Percentiles rank a stretch among this genome's conserved stretches.
These are phyloP conservation scores for Apiotrichum gracile DNA, from an alignment of 1,284 basidiomycete species.

Conservation along the genomic window DNA sequence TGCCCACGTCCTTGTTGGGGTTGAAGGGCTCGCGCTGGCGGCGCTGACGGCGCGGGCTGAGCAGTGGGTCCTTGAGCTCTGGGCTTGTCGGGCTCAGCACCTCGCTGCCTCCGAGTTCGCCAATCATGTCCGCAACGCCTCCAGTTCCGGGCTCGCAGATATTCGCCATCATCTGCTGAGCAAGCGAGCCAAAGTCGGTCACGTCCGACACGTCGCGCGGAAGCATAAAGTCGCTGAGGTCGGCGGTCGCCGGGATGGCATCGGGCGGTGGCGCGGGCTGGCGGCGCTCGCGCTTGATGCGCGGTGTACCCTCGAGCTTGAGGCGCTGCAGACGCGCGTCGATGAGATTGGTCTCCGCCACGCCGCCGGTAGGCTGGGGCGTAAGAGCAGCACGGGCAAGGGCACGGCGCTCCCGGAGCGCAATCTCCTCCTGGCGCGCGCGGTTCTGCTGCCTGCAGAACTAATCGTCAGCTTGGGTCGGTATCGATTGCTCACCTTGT, in stretches of 20 bases:
- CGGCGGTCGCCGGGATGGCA: conserved; percentile 44
- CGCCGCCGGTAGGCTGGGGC: conserved; percentile 41
- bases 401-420: conserved; percentile 31
- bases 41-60: neutral
- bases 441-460: conserved; percentile 77
- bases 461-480: conserved; percentile 46
- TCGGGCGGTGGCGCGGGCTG: conserved; percentile 43
- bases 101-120: neutral
- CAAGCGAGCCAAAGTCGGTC: conserved; percentile 34
- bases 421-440: conserved; percentile 49
- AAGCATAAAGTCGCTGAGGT: conserved; percentile 49
- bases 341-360: conserved; percentile 55
- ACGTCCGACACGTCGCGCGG: conserved; percentile 34
- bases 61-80: neutral
- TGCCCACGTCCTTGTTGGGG: neutral
- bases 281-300: conserved; percentile 47
- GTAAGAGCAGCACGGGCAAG: conserved; percentile 40
- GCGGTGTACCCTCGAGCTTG: conserved; percentile 59
- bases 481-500: conserved; percentile 57
- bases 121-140: neutral
- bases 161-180: conserved; percentile 32
- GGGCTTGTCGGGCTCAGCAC: neutral
- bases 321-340: conserved; percentile 68
- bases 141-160: conserved; percentile 8
- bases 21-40: conserved; percentile 1